Base-by-base conservation (phyloP, 306 rosid species). In the Medicago lupulina region DNA sequence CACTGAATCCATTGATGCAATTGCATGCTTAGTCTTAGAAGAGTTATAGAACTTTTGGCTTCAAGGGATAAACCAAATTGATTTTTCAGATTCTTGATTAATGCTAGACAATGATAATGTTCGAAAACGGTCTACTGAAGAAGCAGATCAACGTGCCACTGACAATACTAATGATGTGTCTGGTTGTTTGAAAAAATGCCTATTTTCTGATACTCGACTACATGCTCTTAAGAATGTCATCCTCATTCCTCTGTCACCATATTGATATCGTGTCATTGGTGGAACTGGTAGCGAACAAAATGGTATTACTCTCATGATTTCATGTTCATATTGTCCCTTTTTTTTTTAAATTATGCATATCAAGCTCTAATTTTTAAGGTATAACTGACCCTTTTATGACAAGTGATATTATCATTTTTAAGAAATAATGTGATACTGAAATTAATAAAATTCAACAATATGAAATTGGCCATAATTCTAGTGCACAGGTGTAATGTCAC, bases 281-380 rank as follows among this genome's bases (percentile, higher is more conserved):
- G 86, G 98, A 94, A 90, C 82, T 94, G 58, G 83, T 90, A 55
- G 91, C 95, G 50, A 75, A 73, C 86, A 79, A 78, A 80, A 80
- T 67, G 97, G 98, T 94, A 89, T 73, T 73, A 12, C 31, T 77
- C 83, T 67, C 71, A 46, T 79, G 41, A 74, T 71, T 77, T 77
- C 67, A 51, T 54, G 57, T 77, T 77, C 38, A 40, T 73, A 18
- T 57, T 60, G 55, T 36, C 23, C 34, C 1, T 80, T 39, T 23
- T 41, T 23, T 41, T 60, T 65, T n/a, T 55, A 21, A 55, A 46
- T 76, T 80, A 53, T 50, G 21, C 50, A 76, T 13, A 21, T 77
- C 47, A 41, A 76, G 61, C 67, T 76, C 38, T 59, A 76, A 28
- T 61, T 44, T 68, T 16, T 16, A 54, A 40, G 41, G 62, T 50